Evolutionary conservation across 2,329 filamentous ascomycete genomes (phyloP).

Genomic region (Colletotrichum sp.): DNA sequence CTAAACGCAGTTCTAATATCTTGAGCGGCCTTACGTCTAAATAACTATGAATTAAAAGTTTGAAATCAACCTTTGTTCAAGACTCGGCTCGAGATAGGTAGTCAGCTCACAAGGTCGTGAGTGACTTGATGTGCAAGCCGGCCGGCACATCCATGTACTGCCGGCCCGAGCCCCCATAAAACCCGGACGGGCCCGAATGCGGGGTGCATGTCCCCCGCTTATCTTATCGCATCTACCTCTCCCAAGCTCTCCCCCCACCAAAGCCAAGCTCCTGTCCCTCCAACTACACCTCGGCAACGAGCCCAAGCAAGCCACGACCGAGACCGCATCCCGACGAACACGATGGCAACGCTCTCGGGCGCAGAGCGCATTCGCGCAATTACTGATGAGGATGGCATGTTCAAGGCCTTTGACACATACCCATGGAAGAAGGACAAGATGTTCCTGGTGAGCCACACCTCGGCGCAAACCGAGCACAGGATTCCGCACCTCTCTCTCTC

Average conservation of each 20-base stretch:
- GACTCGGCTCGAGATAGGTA: background rate
- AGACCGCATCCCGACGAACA: background rate
- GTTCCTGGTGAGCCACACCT: conserved; percentile 59
- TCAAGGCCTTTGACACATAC: conserved; percentile 67
- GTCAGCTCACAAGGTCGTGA: background rate
- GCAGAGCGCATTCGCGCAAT: conserved; percentile 43
- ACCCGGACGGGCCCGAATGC: background rate
- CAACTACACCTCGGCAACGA: conserved; percentile 2
- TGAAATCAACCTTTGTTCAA: too few species aligned
- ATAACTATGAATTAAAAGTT: too few species aligned
- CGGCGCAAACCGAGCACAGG: background rate
- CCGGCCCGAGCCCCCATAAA: background rate
- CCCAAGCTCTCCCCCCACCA: background rate
- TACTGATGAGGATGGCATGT: conserved; percentile 48
- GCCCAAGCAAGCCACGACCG: background rate
- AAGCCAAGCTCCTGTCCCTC: background rate
- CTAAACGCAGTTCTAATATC: too few species aligned
- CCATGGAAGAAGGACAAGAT: conserved; percentile 70
- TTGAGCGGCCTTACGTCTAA: too few species aligned
- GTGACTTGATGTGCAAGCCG: background rate
- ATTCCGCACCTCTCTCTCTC: background rate
- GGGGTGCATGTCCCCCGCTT: background rate
- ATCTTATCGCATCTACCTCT: background rate
- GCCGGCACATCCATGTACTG: background rate
- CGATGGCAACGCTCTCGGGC: conserved; percentile 28